Evolutionary conservation across 1,284 basidiomycete genomes (phyloP), one percentile per base, ranked within the genome.

Genomic region (Bondarzewia mesenterica): DNA sequence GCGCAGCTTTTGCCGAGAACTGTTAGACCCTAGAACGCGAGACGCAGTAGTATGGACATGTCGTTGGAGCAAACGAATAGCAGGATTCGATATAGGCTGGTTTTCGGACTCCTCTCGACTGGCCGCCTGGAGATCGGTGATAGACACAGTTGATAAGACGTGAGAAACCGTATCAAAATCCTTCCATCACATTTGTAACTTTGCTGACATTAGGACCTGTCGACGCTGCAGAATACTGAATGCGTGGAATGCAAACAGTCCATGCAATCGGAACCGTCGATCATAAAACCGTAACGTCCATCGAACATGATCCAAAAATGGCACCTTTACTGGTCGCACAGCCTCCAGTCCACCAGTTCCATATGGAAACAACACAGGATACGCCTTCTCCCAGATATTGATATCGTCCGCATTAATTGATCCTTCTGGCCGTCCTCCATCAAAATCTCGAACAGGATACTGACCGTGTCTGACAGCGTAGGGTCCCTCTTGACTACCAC

Each of bases 241-340:
- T 0, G 57, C 54, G 16, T 60, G 53, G 38, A 70, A 73, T 0
- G 61, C 40, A 48, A 70, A 71, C 0, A 57, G 54, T 0, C 52
- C 18, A 47, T 71, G 59, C 32, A 22, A 46, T 0, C 60, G 49
- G 46, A 71, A 73, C 0, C 65, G 53, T 0, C 50, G 22, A 41
- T 73, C 68, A 7, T 50, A 26, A 46, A 73, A 69, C 22, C 57
- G 56, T 10, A 75, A 49, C 0, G 60, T 52, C 68, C 69, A 74
- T 23, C 56, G 44, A 1, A 60, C 52, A 42, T 75, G 72, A 0
- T 54, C 51, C 4, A 52, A 47, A 21, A 68, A 72, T 0, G 54
- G 20, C 0, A 75, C 53, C 2, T 1, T 46, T 2, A 51, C 46
- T 1, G 15, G 8, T 2, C 60, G 46, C 2, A 50, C 35, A 0